Base-by-base conservation (phyloP, 345 rosid genomes). In the Salix udensis region DNA sequence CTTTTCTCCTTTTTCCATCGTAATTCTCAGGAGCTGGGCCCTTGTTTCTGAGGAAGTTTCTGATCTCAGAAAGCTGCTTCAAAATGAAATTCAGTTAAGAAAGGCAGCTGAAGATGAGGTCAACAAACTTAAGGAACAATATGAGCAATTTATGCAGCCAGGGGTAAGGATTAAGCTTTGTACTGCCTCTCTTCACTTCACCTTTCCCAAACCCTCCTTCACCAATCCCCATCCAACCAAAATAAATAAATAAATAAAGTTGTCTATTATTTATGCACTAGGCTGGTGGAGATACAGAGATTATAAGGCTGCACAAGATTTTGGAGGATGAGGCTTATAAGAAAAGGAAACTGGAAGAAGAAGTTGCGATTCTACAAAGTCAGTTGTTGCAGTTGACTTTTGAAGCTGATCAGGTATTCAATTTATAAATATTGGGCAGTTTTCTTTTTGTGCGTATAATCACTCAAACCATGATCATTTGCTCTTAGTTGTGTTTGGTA, bases 281-380 rank as follows among this genome's bases (percentile, higher is more conserved):
- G 84, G 81, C 34, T 19, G 84, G 84, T 74, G 84, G 81, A 60
- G 84, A 82, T 66, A 19, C 69, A 4, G 84, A 82, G 71, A 71
- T 82, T 28, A 40, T 74, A 65, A 82, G 73, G 46, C 72, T 82
- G 21, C 84, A 74, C 78, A 70, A 66, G 13, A 58, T 67, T 61
- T 75, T 77, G 70, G 84, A 82, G 48, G 81, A 77, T 28, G 84
- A 82, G 71, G 72, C 76, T 28, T 62, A 58, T 64, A 39, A 77
- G 26, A 82, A 78, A 48, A 82, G 69, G 71, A 74, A 74, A 60
- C 21, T 77, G 44, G 81, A 82, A 70, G 84, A 82, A 78, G 78
- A 77, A 70, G 62, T 78, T 67, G 30, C 34, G 26, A 36, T 42
- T 31, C 64, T 82, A 24, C 75, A 55, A 70, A 82, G 79, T 74